Evolutionary conservation across 208 protist genomes (phyloP).

Genomic region (Leishmania arabica): DNA sequence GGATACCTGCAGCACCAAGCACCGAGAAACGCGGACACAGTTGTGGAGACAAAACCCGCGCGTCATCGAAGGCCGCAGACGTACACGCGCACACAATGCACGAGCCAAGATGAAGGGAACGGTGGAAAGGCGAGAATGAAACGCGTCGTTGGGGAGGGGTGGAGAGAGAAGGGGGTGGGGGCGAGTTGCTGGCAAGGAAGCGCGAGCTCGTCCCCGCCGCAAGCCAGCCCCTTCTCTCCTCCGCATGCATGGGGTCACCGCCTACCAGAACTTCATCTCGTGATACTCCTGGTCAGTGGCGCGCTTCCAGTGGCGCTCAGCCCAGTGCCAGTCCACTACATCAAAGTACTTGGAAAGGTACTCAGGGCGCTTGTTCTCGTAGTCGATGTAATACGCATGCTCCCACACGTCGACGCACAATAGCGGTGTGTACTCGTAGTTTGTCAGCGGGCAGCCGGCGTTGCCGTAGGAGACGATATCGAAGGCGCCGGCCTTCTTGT

Average conservation of each 20-base stretch:
- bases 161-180: not conserved
- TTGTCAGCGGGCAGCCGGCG: conserved; percentile 81
- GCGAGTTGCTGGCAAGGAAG: not conserved
- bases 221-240: not conserved
- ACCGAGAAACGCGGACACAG: not conserved
- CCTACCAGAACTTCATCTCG: conserved; percentile 87
- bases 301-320: conserved; percentile 91
- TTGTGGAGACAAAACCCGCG: not conserved
- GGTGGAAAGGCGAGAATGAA: not conserved
- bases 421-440: conserved; percentile 60
- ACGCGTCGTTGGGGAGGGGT: not conserved
- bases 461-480: conserved; percentile 85
- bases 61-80: not conserved
- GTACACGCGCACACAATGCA: not conserved
- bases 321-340: conserved; percentile 96
- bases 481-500: conserved; percentile 61
- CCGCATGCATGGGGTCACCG: not conserved
- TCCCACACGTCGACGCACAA: conserved; percentile 94
- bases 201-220: not conserved
- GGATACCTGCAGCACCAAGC: not conserved
- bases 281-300: conserved; percentile 86
- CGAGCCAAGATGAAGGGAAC: not conserved
- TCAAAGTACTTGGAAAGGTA: conserved; percentile 92
- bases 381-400: conserved; percentile 96
- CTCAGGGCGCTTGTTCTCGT: conserved; percentile 88